Percentiles rank a stretch among this genome's conserved stretches.
Conservation (phyloP, 2,329 filamentous ascomycete species). For the Neospermospora avenae region DNA sequence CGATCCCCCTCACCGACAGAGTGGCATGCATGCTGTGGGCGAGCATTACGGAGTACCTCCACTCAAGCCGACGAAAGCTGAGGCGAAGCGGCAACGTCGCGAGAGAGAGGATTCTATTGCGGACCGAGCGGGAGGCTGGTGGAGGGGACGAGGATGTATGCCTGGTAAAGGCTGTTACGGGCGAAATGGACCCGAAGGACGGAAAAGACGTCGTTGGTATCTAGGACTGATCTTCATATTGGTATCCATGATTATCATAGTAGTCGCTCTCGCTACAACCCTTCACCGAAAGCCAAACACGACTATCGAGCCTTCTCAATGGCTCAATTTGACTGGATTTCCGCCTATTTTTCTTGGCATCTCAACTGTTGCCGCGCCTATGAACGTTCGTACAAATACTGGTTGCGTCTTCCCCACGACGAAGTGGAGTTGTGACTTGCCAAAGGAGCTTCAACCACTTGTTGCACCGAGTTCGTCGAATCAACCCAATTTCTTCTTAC, state of each 20-base stretch:
- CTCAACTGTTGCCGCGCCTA: constrained; percentile 71
- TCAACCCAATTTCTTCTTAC: constrained; percentile 75
- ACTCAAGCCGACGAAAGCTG: constrained; percentile 30
- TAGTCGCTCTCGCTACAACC: constrained; percentile 55
- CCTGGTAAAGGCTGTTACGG: constrained; percentile 64
- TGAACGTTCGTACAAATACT: constrained; percentile 59
- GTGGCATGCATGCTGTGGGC: neutral
- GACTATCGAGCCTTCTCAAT: constrained; percentile 46
- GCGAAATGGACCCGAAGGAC: constrained; percentile 58
- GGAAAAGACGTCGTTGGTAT: constrained; percentile 60
- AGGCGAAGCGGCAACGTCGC: constrained; percentile 48
- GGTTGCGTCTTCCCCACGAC: constrained; percentile 70
- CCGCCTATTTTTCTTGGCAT: constrained; percentile 84
- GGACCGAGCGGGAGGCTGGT: constrained; percentile 55
- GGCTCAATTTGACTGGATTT: constrained; percentile 83
- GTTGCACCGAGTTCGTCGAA: constrained; percentile 61
- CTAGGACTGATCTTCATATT: constrained; percentile 49
- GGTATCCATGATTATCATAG: constrained; percentile 53
- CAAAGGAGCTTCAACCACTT: constrained; percentile 69
- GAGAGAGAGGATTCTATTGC: constrained; percentile 65
- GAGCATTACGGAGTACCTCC: constrained; percentile 17
- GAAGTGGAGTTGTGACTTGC: constrained; percentile 82
- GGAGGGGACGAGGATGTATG: constrained; percentile 64
- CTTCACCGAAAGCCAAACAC: constrained; percentile 43
- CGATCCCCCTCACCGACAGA: constrained; percentile 23